Percentiles rank a stretch among this genome's conserved stretches.
phyloP scores from a whole-genome alignment of 2,329 filamentous ascomycete genomes.

The Graphiopsis chlorocephala region DNA sequence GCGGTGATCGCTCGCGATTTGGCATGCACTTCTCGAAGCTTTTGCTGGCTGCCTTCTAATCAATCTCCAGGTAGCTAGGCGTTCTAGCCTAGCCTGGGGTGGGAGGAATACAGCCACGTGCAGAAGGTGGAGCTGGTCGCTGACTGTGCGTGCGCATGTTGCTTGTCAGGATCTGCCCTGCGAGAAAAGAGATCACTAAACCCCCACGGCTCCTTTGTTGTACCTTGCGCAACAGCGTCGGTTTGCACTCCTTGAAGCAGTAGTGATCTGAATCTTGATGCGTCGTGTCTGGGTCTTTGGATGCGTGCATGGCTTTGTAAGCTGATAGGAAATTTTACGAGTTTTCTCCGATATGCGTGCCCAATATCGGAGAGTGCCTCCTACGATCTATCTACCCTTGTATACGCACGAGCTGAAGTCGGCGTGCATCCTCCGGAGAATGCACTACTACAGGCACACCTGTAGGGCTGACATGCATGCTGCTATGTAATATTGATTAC shows the following conservation, averaged over 20 bases:
- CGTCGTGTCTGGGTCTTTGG: background rate
- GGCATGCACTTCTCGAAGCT: background rate
- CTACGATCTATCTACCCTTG: background rate
- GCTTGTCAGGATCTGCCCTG: slow-evolving; percentile 1
- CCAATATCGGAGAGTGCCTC: background rate
- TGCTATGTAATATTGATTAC: background rate
- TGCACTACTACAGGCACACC: background rate
- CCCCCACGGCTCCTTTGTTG: background rate
- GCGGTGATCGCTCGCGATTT: background rate
- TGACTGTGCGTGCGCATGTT: background rate
- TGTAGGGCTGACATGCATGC: background rate
- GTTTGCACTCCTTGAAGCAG: background rate
- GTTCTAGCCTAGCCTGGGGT: slow-evolving; percentile 1
- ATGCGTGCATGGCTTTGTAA: background rate
- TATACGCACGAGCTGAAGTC: background rate
- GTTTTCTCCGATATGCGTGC: background rate
- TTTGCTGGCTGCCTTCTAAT: background rate
- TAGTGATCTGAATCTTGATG: background rate
- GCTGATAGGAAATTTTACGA: background rate
- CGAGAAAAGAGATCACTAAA: background rate
- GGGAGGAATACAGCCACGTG: slow-evolving; percentile 3
- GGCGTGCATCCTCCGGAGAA: background rate
- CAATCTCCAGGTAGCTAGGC: background rate
- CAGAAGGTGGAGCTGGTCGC: background rate
- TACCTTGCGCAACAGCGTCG: background rate